Evolutionary conservation across 805 yeast species (phyloP).

Genomic region (Monosporozyma aerobia): DNA sequence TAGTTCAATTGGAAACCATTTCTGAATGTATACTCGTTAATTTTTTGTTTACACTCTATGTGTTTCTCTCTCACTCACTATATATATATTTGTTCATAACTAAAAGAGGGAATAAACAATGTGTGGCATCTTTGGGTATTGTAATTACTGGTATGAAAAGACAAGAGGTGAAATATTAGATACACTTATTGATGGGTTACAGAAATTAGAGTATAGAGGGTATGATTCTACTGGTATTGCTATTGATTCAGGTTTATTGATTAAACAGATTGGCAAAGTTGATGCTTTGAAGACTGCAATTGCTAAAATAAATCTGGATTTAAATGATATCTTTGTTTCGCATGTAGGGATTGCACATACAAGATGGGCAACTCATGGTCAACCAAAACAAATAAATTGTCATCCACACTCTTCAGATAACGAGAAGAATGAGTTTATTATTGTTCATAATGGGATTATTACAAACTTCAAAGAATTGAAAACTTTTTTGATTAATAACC

Average conservation of each 20-base stretch:
- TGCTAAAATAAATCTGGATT: constrained; percentile 40
- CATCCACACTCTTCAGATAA: constrained; percentile 94
- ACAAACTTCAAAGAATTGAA: constrained; percentile 90
- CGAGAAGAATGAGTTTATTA: constrained; percentile 62
- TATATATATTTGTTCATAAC: no score
- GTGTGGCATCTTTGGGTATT: constrained; percentile 98
- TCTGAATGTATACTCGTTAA: no score
- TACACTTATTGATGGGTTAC: constrained; percentile 77
- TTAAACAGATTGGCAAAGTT: constrained; percentile 89
- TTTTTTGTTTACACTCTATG: no score
- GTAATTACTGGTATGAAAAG: constrained; percentile 86
- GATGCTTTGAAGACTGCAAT: constrained; percentile 64
- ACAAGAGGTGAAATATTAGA: constrained; percentile 87
- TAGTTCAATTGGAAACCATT: no score
- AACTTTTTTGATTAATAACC: constrained; percentile 70
- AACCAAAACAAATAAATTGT: constrained; percentile 75
- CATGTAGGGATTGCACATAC: constrained; percentile 98
- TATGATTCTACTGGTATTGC: constrained; percentile 97
- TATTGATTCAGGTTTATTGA: constrained; percentile 62
- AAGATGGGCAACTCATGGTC: constrained; percentile 99
- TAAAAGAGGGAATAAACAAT: constrained; percentile 13
- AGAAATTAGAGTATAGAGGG: constrained; percentile 92
- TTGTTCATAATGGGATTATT: constrained; percentile 97
- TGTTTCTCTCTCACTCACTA: no score
- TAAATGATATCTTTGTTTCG: constrained; percentile 57